These are phyloP conservation scores for Fusarium anthophilum DNA, from an alignment of 2,329 filamentous ascomycete species.

Conservation along the genomic window DNA sequence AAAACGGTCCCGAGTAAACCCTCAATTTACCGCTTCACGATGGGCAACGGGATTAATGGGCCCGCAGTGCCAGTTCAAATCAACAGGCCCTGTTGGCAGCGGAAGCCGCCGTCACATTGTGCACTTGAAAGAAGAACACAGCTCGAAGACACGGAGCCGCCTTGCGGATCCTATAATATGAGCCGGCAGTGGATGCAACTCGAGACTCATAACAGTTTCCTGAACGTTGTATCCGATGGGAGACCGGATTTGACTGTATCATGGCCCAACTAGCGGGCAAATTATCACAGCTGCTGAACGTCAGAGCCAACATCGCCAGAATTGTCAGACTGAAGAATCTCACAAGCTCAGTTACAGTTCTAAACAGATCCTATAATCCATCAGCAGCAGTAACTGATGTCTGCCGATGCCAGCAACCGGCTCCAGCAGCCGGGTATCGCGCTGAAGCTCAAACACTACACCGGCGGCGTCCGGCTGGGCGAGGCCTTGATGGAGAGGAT, in stretches of 20 bases:
- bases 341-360: constrained; percentile 5
- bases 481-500: constrained; percentile 36
- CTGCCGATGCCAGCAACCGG: constrained; percentile 38
- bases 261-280: neutral
- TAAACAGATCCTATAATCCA: constrained; percentile 1
- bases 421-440: constrained; percentile 36
- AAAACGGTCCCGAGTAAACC: constrained; percentile 23
- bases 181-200: constrained; percentile 23
- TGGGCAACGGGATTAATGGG: constrained; percentile 34
- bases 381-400: constrained; percentile 4
- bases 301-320: neutral
- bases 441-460: constrained; percentile 37
- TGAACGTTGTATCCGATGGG: constrained; percentile 12
- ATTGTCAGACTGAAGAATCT: neutral
- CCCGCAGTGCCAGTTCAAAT: constrained; percentile 27
- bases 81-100: constrained; percentile 33
- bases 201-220: constrained; percentile 7
- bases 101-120: constrained; percentile 35
- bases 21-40: constrained; percentile 22
- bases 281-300: neutral
- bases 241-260: constrained; percentile 14
- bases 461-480: constrained; percentile 41
- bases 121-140: constrained; percentile 16
- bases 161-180: constrained; percentile 34
- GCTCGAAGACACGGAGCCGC: constrained; percentile 33